Base-by-base conservation (phyloP, 2,329 filamentous ascomycete species). In the Shiraia sp. region DNA sequence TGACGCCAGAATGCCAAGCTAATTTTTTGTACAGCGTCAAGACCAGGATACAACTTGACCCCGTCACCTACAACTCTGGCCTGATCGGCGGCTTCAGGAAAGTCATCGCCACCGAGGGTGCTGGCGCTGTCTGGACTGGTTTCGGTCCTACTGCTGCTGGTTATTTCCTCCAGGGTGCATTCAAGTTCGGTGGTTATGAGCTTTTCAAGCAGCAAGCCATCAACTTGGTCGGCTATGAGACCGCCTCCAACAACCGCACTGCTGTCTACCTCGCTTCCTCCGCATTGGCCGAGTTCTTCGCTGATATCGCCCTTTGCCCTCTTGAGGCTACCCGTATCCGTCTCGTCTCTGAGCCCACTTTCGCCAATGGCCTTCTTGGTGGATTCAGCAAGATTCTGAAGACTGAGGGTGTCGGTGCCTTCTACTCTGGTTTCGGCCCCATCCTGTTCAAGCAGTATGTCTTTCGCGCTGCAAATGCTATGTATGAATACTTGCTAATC, bases 111-210 rank as follows among this genome's bases (percentile, higher is more conserved):
- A 61, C 83, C 59, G 90, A 95, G 79, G 90, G 90, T 77, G 86
- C 87, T 68, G 87, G 85, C 72, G 90, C 89, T 72, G 84, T 95
- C 65, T 78, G 89, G 72, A 95, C 90, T 59, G 89, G 89, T 75
- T 81, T 85, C 72, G 90, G 90, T 60, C 90, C 89, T 65, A 95
- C 89, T 69, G 84, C 85, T 59, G 87, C 89, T 56, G 89, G 89
- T 73, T 95, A 95, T 79, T 95, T 95, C 85, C 85, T 95, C 64
- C 89, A 95, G 79, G 89, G 90, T 70, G 87, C 88, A 64, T 85
- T 93, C 81, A 95, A 95, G 79, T 93, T 93, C 74, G 90, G 90
- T 73, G 90, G 90, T 72, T 95, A 95, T 75, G 90, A 95, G 78
- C 86, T 95, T 78, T 95, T 95, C 87, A 95, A 95, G 86, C 83